phyloP scores from a whole-genome alignment of 2,329 filamentous ascomycete genomes.

The Penicillium crustosum region DNA sequence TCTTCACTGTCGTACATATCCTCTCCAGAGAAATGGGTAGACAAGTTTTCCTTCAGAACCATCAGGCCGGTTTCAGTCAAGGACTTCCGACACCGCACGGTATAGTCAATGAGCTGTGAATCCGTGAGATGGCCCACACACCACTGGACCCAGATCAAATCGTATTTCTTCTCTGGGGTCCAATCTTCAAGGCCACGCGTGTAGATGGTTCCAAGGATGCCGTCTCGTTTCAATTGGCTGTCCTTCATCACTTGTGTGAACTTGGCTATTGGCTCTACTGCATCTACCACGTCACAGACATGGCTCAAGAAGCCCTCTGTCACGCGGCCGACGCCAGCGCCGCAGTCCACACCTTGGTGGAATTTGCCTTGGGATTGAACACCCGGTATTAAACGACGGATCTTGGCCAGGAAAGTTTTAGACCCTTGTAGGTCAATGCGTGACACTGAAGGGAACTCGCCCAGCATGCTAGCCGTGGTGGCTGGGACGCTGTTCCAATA shows the following conservation, averaged over 20 bases:
- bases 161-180: constrained; percentile 61
- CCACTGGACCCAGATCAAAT: constrained; percentile 89
- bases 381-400: constrained; percentile 46
- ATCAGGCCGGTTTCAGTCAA: constrained; percentile 53
- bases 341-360: constrained; percentile 56
- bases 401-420: constrained; percentile 66
- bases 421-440: constrained; percentile 71
- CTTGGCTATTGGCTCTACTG: constrained; percentile 80
- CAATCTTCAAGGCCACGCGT: constrained; percentile 75
- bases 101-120: constrained; percentile 65
- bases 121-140: constrained; percentile 82
- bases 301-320: constrained; percentile 73
- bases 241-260: constrained; percentile 66
- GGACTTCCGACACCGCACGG: constrained; percentile 59
- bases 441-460: constrained; percentile 66
- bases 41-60: constrained; percentile 79
- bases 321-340: constrained; percentile 76
- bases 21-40: constrained; percentile 49
- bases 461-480: constrained; percentile 55
- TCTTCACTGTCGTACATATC: constrained; percentile 77
- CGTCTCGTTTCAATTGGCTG: constrained; percentile 38
- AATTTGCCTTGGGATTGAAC: constrained; percentile 16
- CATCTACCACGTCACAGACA: constrained; percentile 70
- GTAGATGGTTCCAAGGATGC: constrained; percentile 63
- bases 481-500: constrained; percentile 44